A percentile compares a stretch with the other conserved stretches of the same genome.
phyloP scores from a whole-genome alignment of 2,329 filamentous ascomycete genomes.

The Curvularia sp. region DNA sequence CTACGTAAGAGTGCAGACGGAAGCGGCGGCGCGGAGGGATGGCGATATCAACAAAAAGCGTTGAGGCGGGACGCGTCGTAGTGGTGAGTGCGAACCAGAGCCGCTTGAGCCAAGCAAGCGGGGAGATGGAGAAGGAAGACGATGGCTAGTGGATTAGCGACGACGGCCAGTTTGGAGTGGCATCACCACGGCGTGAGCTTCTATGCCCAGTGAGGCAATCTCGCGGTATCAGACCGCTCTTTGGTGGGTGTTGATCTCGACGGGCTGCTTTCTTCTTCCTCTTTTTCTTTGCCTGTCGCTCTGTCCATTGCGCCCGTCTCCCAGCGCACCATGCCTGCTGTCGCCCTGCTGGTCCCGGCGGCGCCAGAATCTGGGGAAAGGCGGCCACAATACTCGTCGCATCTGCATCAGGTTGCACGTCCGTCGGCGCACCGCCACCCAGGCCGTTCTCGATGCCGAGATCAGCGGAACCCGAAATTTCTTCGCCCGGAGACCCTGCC shows the following conservation, averaged over 20 bases:
- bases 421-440: conserved; percentile 30
- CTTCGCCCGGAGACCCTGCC: conserved; percentile 31
- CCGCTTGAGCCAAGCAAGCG: conserved; percentile 13
- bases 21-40: conserved; percentile 12
- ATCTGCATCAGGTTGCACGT: not conserved
- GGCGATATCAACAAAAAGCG: conserved; percentile 24
- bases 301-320: not conserved
- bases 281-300: not conserved
- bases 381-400: not conserved
- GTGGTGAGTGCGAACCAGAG: conserved; percentile 12
- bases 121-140: conserved; percentile 23
- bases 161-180: conserved; percentile 30
- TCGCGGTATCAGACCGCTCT: conserved; percentile 30
- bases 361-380: conserved; percentile 32
- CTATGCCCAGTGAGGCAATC: conserved; percentile 26
- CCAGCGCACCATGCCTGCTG: no score
- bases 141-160: conserved; percentile 21
- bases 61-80: conserved; percentile 2
- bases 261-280: not conserved
- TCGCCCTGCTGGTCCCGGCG: no score
- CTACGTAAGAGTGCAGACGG: conserved; percentile 24
- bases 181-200: conserved; percentile 38
- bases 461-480: conserved; percentile 39
- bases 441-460: conserved; percentile 28
- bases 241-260: conserved; percentile 2